Conservation (phyloP, 139 green algal species). For the Closterium sp. region DNA sequence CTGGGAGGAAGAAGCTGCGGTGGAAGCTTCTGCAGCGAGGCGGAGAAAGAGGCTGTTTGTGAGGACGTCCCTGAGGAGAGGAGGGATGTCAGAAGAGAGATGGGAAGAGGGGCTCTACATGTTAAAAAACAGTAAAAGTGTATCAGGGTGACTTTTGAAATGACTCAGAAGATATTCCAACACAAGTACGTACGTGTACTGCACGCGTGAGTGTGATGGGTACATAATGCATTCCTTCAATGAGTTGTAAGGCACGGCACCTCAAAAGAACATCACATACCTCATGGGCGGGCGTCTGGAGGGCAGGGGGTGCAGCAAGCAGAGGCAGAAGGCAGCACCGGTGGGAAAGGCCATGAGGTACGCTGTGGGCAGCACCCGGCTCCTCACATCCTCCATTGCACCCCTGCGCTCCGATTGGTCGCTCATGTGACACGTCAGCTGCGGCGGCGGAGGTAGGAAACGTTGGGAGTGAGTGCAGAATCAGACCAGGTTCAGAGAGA, state of each 20-base stretch:
- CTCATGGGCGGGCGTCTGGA: not conserved
- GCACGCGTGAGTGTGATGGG: no score
- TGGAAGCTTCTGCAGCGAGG: not conserved
- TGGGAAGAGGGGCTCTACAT: not conserved
- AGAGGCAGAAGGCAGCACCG: slow-evolving; percentile 29
- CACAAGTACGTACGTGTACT: no score
- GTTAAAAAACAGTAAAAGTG: no score
- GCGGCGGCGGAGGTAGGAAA: no score
- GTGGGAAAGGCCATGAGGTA: slow-evolving; percentile 2
- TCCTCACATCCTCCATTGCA: slow-evolving; percentile 10
- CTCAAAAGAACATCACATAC: not conserved
- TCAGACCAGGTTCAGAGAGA: no score
- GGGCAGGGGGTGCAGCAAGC: slow-evolving; percentile 18
- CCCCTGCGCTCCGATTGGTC: not conserved
- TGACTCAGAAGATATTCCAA: no score
- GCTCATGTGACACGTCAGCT: not conserved
- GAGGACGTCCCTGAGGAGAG: not conserved
- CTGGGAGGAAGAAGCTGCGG: not conserved
- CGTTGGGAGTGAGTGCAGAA: no score
- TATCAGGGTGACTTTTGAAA: no score
- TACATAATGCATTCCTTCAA: no score
- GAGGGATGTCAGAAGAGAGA: not conserved
- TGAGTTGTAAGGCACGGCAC: no score
- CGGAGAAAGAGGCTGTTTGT: not conserved
- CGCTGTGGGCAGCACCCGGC: slow-evolving; percentile 2